These are phyloP conservation scores for Leishmania major DNA, from an alignment of 208 protist species.

Conservation along the genomic window DNA sequence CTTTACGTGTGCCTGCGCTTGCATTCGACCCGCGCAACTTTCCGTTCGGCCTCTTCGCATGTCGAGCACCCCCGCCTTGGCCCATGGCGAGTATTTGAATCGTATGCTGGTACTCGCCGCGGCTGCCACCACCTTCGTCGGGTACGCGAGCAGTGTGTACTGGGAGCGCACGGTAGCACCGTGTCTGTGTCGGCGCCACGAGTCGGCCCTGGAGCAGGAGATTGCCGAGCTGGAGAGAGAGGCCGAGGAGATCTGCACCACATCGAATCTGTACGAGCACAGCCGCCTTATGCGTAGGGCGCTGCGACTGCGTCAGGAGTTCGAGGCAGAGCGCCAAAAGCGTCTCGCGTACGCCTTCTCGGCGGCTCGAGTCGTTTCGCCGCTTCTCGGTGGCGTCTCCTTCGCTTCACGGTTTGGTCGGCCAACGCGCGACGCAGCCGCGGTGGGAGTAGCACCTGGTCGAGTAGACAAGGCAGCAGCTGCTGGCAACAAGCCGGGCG, in stretches of 20 bases:
- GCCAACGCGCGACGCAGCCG: not conserved
- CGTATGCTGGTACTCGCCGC: slow-evolving; percentile 12
- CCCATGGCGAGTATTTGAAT: slow-evolving; percentile 24
- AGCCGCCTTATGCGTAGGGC: slow-evolving; percentile 39
- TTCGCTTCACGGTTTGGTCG: not conserved
- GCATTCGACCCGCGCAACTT: not conserved
- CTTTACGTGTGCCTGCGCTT: not conserved
- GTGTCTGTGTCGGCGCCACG: slow-evolving; percentile 43
- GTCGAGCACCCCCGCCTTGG: slow-evolving; percentile 5
- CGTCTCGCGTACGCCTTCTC: slow-evolving; percentile 30
- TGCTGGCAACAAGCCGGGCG: not conserved
- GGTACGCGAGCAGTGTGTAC: slow-evolving; percentile 36
- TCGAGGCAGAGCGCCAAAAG: slow-evolving; percentile 27
- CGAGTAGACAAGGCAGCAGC: not conserved
- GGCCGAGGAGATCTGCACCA: slow-evolving; percentile 33
- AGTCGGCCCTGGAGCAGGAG: slow-evolving; percentile 39
- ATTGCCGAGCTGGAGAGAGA: slow-evolving; percentile 43
- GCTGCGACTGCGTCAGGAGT: slow-evolving; percentile 36
- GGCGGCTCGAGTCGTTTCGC: slow-evolving; percentile 13
- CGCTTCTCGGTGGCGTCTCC: slow-evolving; percentile 5
- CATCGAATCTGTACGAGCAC: slow-evolving; percentile 41
- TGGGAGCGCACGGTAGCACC: slow-evolving; percentile 48
- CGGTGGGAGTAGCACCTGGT: not conserved
- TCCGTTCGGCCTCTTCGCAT: not conserved
- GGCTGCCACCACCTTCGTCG: slow-evolving; percentile 26